Base-by-base conservation (phyloP, 441 rosid species). In the Gossypium aridum region DNA sequence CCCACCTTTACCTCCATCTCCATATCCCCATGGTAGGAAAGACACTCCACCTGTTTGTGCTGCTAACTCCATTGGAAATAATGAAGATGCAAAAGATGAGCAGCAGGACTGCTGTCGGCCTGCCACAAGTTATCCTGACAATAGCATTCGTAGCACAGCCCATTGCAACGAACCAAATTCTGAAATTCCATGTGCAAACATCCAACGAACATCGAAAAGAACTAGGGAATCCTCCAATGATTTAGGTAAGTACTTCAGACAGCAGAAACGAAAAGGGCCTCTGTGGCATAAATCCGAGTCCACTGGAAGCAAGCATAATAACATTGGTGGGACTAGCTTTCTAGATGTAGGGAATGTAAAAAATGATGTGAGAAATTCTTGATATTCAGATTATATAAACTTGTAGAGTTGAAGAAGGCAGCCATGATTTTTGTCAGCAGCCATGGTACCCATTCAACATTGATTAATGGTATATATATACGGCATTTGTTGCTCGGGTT, bases 1-100 rank as follows among this genome's bases (percentile, higher is more conserved):
- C 80, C 99, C 99, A n/a, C 99, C 99, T 57, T 77, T 91, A 64
- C 99, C 99, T 2, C 89, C 90, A 65, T 68, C 72, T 76, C 88
- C 97, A 67, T 67, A 71, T 73, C 88, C 96, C 73, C 83, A 75
- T 26, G 72, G 75, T 31, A 82, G 70, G 80, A 84, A 82, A 80
- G 86, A 83, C 71, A 67, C 69, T 39, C 17, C 25, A 53, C 45
- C 69, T 43, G 63, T 74, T 76, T 67, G 76, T 69, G 63, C 80
- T 71, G 79, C 17, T 66, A 65, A 70, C 75, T 74, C 81, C 71
- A 62, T 70, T 61, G 67, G 26, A 8, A 63, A 43, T 34, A 51
- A 39, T 37, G 78, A 53, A 45, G 57, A 67, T 63, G 20, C 69
- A 20, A 83, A 75, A 37, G 78, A 75, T 45, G 61, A 62, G 54